Conservation (phyloP, 371 early-diverging fungal species). For the Thermomucor indicae-seudaticae region DNA sequence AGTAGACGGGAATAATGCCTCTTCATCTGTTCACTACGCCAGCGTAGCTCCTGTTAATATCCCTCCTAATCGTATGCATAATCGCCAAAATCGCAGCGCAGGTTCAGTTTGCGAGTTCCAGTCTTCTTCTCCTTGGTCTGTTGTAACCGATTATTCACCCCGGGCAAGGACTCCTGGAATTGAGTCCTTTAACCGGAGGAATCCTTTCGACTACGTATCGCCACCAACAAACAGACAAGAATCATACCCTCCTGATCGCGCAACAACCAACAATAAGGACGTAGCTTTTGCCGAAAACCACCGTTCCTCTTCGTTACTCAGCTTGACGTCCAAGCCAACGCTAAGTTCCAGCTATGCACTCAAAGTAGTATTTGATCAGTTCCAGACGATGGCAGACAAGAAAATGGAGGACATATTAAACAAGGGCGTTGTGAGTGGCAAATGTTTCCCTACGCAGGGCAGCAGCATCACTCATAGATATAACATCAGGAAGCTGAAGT, state of each 20-base stretch:
- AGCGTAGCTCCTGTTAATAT: constrained; percentile 6
- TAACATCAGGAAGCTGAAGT: constrained; percentile 54
- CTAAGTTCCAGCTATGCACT: constrained; percentile 47
- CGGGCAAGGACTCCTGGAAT: too few relatives aligned
- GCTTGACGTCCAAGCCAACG: too few relatives aligned
- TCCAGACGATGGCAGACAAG: constrained; percentile 35
- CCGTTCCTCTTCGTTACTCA: too few relatives aligned
- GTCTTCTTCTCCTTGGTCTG: constrained; percentile 5
- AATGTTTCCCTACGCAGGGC: background rate
- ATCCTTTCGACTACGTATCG: background rate
- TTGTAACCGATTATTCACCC: background rate
- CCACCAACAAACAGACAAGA: background rate
- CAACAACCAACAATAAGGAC: too few relatives aligned
- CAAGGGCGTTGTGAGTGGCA: constrained; percentile 30
- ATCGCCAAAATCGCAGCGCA: background rate
- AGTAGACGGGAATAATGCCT: background rate
- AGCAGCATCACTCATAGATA: background rate
- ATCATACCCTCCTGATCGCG: too few relatives aligned
- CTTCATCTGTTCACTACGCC: background rate
- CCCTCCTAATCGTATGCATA: constrained; percentile 3
- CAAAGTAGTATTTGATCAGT: constrained; percentile 39
- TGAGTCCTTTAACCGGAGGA: too few relatives aligned
- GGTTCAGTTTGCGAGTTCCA: constrained; percentile 7
- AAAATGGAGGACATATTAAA: constrained; percentile 40
- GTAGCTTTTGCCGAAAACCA: too few relatives aligned